Conservation (phyloP, 1,284 basidiomycete genomes). For the Porogramme epimiltina region DNA sequence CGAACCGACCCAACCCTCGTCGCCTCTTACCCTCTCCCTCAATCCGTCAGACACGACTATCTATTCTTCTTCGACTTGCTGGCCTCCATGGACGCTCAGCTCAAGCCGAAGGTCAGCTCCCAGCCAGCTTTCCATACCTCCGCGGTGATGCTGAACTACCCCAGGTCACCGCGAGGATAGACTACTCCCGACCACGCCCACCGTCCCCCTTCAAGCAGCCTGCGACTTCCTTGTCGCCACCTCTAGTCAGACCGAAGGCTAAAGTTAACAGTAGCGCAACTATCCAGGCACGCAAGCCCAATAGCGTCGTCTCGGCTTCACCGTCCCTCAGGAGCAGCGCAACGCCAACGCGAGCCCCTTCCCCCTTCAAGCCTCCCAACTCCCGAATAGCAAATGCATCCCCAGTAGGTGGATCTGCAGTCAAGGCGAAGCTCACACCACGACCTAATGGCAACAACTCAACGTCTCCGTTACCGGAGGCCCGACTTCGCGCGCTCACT, state of each 20-base stretch:
- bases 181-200: conserved; percentile 40
- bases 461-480: conserved; percentile 30
- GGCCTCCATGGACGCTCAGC: conserved; percentile 28
- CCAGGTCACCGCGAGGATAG: conserved; percentile 39
- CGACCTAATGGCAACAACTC: conserved; percentile 31
- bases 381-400: conserved; percentile 19
- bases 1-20: conserved; percentile 12
- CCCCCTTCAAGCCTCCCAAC: conserved; percentile 42
- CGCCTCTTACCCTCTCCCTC: conserved; percentile 2
- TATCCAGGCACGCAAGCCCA: conserved; percentile 42
- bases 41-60: neutral
- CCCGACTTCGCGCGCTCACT: conserved; percentile 29
- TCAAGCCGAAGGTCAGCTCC: conserved; percentile 33
- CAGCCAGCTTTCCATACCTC: neutral
- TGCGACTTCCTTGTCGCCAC: conserved; percentile 36
- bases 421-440: conserved; percentile 57
- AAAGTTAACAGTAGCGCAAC: conserved; percentile 62
- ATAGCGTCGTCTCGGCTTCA: conserved; percentile 24
- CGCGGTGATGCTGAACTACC: conserved; percentile 23
- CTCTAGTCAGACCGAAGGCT: conserved; percentile 48
- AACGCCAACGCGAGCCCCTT: conserved; percentile 37
- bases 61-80: conserved; percentile 13
- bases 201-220: conserved; percentile 53
- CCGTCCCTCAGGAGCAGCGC: conserved; percentile 22
- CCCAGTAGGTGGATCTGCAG: conserved; percentile 37